phyloP scores from a whole-genome alignment of 2,329 filamentous ascomycete genomes.

The Fusarium anguioides region DNA sequence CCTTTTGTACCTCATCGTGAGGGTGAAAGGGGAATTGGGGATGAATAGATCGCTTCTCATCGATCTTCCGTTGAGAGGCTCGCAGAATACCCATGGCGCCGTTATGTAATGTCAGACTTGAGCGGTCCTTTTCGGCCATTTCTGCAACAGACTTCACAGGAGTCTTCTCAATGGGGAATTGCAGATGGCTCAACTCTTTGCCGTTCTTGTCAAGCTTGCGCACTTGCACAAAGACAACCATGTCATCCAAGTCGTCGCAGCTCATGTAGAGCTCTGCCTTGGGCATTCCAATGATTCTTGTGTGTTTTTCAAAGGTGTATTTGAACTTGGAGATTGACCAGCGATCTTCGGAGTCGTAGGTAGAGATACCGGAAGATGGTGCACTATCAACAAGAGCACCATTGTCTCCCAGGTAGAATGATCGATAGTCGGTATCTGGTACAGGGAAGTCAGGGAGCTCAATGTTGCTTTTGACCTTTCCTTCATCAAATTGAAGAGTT shows the following conservation, averaged over 20 bases:
- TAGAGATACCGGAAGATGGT: background rate
- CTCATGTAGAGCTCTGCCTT: slow-evolving; percentile 35
- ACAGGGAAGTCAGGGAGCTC: slow-evolving; percentile 29
- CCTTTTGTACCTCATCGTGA: slow-evolving; percentile 11
- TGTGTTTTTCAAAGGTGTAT: slow-evolving; percentile 21
- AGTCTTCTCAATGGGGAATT: slow-evolving; percentile 19
- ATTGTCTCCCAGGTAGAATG: slow-evolving; percentile 10
- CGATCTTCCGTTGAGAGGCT: slow-evolving; percentile 17
- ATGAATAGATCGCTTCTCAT: slow-evolving; percentile 1
- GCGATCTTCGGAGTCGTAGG: slow-evolving; percentile 28
- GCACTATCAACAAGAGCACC: background rate
- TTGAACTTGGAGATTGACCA: slow-evolving; percentile 32
- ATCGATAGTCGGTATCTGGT: slow-evolving; percentile 11
- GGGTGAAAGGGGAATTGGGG: slow-evolving; percentile 19
- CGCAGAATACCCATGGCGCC: slow-evolving; percentile 14
- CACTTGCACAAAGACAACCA: slow-evolving; percentile 17
- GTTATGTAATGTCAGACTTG: slow-evolving; percentile 17
- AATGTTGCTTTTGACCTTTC: slow-evolving; percentile 29
- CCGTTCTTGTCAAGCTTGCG: slow-evolving; percentile 16
- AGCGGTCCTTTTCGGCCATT: slow-evolving; percentile 11
- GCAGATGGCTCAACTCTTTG: slow-evolving; percentile 17
- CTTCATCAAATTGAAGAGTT: slow-evolving; percentile 36
- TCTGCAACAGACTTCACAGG: slow-evolving; percentile 2
- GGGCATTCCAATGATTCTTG: slow-evolving; percentile 22
- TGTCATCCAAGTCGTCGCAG: slow-evolving; percentile 22